Evolutionary conservation across 768 basidiomycete genomes (phyloP).

Genomic region (Pleurotus eryngii): DNA sequence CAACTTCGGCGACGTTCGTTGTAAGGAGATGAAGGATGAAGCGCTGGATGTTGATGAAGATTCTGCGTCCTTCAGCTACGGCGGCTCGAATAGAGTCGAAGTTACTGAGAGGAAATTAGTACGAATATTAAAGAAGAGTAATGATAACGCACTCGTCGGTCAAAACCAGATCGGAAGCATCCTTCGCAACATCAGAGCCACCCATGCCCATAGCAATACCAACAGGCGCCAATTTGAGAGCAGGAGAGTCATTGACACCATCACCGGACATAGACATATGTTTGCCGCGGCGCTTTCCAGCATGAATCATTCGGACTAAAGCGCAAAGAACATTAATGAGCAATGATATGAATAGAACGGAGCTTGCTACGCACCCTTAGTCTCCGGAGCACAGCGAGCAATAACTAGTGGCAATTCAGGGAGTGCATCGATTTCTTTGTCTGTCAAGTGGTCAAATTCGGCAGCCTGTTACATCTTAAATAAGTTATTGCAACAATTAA

Average conservation of each 20-base stretch:
- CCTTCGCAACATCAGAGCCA: slow-evolving; percentile 29
- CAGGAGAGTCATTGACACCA: slow-evolving; percentile 59
- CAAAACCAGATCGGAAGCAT: slow-evolving; percentile 56
- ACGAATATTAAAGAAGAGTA: slow-evolving; percentile 31
- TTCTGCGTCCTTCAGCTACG: slow-evolving; percentile 51
- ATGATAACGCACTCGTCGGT: slow-evolving; percentile 72
- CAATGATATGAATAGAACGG: too few species aligned
- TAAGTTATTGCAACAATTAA: too few species aligned
- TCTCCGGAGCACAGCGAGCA: slow-evolving; percentile 55
- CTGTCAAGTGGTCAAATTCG: slow-evolving; percentile 51
- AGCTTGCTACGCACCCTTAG: slow-evolving; percentile 29
- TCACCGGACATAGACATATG: slow-evolving; percentile 56
- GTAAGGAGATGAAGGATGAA: slow-evolving; percentile 54
- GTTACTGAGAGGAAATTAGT: slow-evolving; percentile 28
- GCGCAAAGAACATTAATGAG: background rate
- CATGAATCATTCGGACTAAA: slow-evolving; percentile 51
- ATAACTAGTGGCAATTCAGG: slow-evolving; percentile 56
- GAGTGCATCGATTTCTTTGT: slow-evolving; percentile 45
- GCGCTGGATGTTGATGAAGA: slow-evolving; percentile 54
- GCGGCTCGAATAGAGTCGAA: slow-evolving; percentile 59
- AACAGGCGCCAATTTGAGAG: slow-evolving; percentile 19
- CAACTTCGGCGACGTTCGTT: slow-evolving; percentile 52
- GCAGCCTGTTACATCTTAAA: slow-evolving; percentile 20
- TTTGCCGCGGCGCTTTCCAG: slow-evolving; percentile 52
- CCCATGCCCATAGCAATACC: slow-evolving; percentile 26